Evolutionary conservation across 2,329 filamentous ascomycete genomes (phyloP).

Genomic region (Myriosclerotinia scirpicola): DNA sequence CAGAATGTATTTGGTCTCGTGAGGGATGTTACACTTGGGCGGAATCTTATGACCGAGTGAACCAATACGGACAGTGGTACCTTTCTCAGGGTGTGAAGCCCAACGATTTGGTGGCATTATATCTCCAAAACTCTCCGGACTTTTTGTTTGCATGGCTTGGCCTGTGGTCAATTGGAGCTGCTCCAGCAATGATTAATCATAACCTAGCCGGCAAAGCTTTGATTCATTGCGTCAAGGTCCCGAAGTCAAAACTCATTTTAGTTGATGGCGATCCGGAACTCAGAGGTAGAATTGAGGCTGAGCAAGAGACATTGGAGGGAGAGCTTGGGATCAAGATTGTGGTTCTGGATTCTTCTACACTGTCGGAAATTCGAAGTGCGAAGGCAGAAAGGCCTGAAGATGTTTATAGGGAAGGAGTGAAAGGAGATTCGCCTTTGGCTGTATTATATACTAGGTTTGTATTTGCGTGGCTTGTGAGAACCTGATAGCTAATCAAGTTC

Average conservation of each 20-base stretch:
- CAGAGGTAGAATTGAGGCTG: conserved; percentile 55
- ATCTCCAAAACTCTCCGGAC: conserved; percentile 66
- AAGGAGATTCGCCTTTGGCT: conserved; percentile 55
- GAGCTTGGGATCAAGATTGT: conserved; percentile 54
- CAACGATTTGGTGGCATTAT: conserved; percentile 63
- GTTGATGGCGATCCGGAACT: conserved; percentile 56
- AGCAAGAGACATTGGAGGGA: conserved; percentile 52
- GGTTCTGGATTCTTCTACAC: conserved; percentile 51
- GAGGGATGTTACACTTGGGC: conserved; percentile 59
- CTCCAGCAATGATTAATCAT: conserved; percentile 70
- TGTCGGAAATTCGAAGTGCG: conserved; percentile 48
- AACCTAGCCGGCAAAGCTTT: conserved; percentile 64
- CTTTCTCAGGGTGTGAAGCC: conserved; percentile 57
- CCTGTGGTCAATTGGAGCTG: conserved; percentile 63
- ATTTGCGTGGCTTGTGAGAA: neutral
- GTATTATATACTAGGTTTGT: conserved; percentile 67
- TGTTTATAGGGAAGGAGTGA: conserved; percentile 53
- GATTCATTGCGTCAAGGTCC: conserved; percentile 63
- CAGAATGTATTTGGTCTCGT: conserved; percentile 67
- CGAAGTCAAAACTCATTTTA: conserved; percentile 55
- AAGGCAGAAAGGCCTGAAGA: conserved; percentile 55
- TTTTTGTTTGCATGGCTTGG: conserved; percentile 67
- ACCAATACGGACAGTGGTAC: conserved; percentile 64
- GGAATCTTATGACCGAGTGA: conserved; percentile 54
- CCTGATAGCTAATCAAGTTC: neutral